Evolutionary conservation across 495 filamentous ascomycete species (phyloP), one percentile per base, ranked within the genome.

Genomic region (Neurospora sp.): DNA sequence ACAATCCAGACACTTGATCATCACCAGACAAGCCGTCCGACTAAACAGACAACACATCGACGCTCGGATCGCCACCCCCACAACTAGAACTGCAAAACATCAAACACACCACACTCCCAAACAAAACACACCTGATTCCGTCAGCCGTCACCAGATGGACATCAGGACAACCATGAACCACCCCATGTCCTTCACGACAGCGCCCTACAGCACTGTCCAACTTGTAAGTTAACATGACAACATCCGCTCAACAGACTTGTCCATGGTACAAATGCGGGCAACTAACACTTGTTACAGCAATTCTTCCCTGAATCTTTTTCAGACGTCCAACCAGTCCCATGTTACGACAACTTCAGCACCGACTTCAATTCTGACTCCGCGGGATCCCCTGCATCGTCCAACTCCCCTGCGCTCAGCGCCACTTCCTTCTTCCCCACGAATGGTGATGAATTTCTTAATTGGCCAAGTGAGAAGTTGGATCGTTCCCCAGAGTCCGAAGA

Each of bases 341-440:
- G 18, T 35, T 66, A 27, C 2, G 76, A 79, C 18, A 78, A 79
- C 73, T 80, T 78, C 41, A 44, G 18, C 42, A 72, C 78, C 35
- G 79, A 82, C 76, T 78, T 80, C 75, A 72, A 72, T 11, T 77
- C 78, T 14, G 79, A 81, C 62, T 81, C 80, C 9, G 76, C 79
- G 18, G 71, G 76, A 14, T 78, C 79, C 9, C 76, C 78, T 4
- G 62, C 39, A 31, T 80, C 80, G 1, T 74, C 78, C 14, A 23
- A 76, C 12, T 82, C 80, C 2, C 77, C 79, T 12, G 79, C 62
- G 10, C 75, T 77, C 14, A 77, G 78, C 12, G 70, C 78, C 38
- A 76, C 71, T 69, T 78, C 80, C 5, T 80, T 73, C 62, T 73
- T 73, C 73, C 70, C 79, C 38, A 72, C 10, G 59, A 74, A 9